Base-by-base conservation (phyloP, 2,329 filamentous ascomycete genomes). In the Amesomyces nigricolor region DNA sequence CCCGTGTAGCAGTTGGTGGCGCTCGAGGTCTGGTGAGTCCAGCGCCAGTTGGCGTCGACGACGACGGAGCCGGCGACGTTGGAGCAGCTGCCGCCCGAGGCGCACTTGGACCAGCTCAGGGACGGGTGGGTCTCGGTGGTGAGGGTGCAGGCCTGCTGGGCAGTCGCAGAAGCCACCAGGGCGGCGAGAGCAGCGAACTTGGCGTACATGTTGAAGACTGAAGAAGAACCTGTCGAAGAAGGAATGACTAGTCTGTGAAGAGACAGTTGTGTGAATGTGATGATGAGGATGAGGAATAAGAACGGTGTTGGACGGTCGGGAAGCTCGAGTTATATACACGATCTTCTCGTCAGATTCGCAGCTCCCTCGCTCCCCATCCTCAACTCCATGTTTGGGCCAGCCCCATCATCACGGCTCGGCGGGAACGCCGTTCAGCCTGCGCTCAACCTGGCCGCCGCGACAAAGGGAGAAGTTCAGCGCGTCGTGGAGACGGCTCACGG, bases 1-100 rank as follows among this genome's bases (percentile, higher is more conserved):
- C 78, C 79, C 4, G 70, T 74, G 69, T 82, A 82, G 72, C 79
- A 82, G 71, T 83, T 83, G 62, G 72, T 78, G 59, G 68, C 72
- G 51, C 73, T 71, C 5, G 66, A 61, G 50, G 70, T 67, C 16
- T 66, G 66, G 68, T 83, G 80, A 56, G 80, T 72, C 81, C 81
- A 84, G 58, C 81, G 77, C 80, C 80, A 84, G 72, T 83, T 84
- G 63, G 80, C 67, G 59, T 85, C 81, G 62, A 85, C 69, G 51
- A 78, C 78, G 43, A 85, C 72, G 37, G 74, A 76, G 42, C 76
- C 79, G 40, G 65, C 62, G 61, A 79, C 73, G 51, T 67, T 71
- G 26, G 70, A 75, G 71, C 81, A 85, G 52, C 68, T 70, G 56
- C 79, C 78, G 54, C 69, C 71, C 19, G 69, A 64, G 37, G 78